Percentiles rank a stretch among this genome's conserved stretches.
phyloP scores from a whole-genome alignment of 2,329 filamentous ascomycete species.

The Colletotrichum sp. region DNA sequence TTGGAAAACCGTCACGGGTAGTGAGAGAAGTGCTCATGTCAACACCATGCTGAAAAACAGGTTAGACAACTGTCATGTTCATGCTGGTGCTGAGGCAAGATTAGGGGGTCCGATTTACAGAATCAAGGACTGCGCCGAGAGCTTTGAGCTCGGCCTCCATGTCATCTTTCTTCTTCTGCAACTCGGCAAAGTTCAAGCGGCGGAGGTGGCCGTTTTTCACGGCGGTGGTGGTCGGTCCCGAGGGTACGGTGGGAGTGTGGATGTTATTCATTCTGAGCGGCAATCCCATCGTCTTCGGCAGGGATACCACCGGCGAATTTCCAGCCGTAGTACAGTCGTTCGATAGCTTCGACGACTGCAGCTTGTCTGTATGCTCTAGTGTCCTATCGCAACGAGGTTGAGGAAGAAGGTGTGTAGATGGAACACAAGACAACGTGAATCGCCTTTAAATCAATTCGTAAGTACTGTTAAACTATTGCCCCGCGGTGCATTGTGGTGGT shows the following conservation, averaged over 20 bases:
- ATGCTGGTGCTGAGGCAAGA: neutral
- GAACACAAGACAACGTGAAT: neutral
- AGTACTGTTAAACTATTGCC: neutral
- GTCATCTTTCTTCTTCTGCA: conserved; percentile 83
- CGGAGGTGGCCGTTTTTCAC: conserved; percentile 64
- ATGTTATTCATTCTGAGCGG: conserved; percentile 57
- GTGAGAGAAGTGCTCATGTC: conserved; percentile 89
- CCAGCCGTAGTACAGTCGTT: neutral
- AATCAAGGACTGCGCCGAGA: conserved; percentile 84
- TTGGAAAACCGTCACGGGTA: conserved; percentile 89
- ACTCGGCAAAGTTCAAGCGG: conserved; percentile 75
- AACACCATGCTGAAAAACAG: conserved; percentile 76
- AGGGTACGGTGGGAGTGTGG: conserved; percentile 67
- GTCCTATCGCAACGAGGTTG: neutral
- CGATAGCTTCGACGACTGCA: neutral
- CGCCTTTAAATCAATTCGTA: neutral
- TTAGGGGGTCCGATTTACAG: conserved; percentile 55
- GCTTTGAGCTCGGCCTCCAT: conserved; percentile 88
- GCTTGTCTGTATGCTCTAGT: neutral
- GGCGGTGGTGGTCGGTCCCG: conserved; percentile 74
- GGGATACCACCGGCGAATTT: neutral
- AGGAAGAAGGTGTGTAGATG: neutral
- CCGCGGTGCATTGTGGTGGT: neutral
- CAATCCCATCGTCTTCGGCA: conserved; percentile 8
- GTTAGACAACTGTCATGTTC: neutral